Percentiles rank a stretch among this genome's conserved stretches.
Conservation (phyloP, 208 protist genomes). For the Dictyostelium gargantuum region DNA sequence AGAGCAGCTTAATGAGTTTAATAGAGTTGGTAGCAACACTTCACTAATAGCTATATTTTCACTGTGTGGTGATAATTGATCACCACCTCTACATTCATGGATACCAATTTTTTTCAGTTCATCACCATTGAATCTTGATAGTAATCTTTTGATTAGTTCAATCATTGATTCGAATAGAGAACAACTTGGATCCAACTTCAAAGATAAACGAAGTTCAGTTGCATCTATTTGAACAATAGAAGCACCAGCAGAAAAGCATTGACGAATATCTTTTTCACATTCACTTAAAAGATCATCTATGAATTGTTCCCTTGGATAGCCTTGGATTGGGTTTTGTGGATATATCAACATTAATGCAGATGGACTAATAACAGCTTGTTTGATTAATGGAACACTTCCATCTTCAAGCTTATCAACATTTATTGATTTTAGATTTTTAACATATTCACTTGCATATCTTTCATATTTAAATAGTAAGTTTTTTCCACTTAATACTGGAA, state of each 20-base stretch:
- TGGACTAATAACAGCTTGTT: not conserved
- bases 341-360: not conserved
- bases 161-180: not conserved
- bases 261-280: not conserved
- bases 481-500: not conserved
- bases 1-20: not conserved
- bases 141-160: not conserved
- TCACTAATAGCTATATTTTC: not conserved
- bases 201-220: not conserved
- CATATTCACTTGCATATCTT: not conserved
- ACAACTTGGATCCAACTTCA: not conserved
- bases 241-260: not conserved
- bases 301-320: not conserved
- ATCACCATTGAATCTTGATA: not conserved
- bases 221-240: not conserved
- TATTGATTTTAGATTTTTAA: not conserved
- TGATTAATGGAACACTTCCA: not conserved
- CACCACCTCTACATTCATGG: slow-evolving; percentile 13
- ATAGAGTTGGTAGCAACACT: not conserved
- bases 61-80: not conserved
- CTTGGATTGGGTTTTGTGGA: not conserved
- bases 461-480: not conserved
- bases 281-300: slow-evolving; percentile 20
- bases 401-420: not conserved
- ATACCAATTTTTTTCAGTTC: not conserved